A percentile compares a stretch with the other conserved stretches of the same genome.
phyloP scores from a whole-genome alignment of 2,329 filamentous ascomycete species.

The Pestalotiopsis sp. region DNA sequence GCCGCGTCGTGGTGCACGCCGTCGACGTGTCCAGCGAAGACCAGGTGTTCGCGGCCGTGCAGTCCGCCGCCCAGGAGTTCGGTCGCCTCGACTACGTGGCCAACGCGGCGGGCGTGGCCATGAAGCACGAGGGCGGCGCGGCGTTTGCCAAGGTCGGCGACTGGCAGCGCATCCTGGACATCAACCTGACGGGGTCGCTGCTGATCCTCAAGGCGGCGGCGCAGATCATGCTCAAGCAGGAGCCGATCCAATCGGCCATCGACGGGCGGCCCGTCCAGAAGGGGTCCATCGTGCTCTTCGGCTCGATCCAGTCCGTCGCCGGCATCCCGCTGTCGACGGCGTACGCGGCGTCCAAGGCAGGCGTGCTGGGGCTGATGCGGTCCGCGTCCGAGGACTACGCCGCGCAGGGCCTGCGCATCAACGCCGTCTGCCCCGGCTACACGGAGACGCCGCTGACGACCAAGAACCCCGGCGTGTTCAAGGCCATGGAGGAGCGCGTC shows the following conservation, averaged over 20 bases:
- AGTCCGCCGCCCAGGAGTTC: constrained; percentile 29
- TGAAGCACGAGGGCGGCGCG: constrained; percentile 39
- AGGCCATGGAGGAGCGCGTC: constrained; percentile 29
- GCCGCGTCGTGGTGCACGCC: constrained; percentile 8
- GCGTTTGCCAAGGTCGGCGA: constrained; percentile 37
- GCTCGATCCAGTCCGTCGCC: constrained; percentile 37
- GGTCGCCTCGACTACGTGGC: constrained; percentile 43
- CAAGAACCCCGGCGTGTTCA: constrained; percentile 25
- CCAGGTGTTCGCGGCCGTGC: constrained; percentile 28
- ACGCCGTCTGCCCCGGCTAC: constrained; percentile 36
- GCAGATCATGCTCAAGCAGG: constrained; percentile 46
- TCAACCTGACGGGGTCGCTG: constrained; percentile 46
- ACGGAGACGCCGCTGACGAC: constrained; percentile 34
- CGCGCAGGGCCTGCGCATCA: constrained; percentile 39
- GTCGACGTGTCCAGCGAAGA: constrained; percentile 35
- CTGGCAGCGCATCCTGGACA: constrained; percentile 42
- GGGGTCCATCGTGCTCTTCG: constrained; percentile 38
- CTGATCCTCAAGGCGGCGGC: constrained; percentile 41
- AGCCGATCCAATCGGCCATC: constrained; percentile 37
- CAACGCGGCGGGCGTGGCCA: constrained; percentile 41
- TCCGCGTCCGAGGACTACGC: constrained; percentile 45
- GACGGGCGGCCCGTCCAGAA: constrained; percentile 33
- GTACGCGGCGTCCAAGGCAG: constrained; percentile 37
- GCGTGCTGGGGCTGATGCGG: constrained; percentile 37
- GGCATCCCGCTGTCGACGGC: constrained; percentile 34